These are phyloP conservation scores for Ogataea nakhonphanomensis DNA, from an alignment of 805 yeast species.

Conservation along the genomic window DNA sequence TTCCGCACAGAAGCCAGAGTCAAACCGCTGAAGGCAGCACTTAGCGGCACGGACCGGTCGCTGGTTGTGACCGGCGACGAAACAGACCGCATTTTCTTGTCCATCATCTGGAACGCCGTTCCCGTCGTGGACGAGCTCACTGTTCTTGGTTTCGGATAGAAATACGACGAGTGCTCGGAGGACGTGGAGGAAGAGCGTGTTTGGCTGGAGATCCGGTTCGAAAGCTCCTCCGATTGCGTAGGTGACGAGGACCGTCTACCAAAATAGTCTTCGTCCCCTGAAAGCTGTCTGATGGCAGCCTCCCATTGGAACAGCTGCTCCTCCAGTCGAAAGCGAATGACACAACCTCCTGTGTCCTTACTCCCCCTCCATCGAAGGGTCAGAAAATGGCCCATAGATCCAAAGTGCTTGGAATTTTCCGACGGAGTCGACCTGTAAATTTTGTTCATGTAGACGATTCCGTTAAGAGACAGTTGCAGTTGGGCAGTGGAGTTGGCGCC, in stretches of 20 bases:
- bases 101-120: slow-evolving; percentile 26
- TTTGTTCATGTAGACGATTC: slow-evolving; percentile 30
- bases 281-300: slow-evolving; percentile 51
- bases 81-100: slow-evolving; percentile 32
- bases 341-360: slow-evolving; percentile 81
- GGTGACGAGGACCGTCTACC: slow-evolving; percentile 9
- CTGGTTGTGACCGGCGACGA: slow-evolving; percentile 29
- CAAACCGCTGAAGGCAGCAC: slow-evolving; percentile 1
- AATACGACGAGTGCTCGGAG: slow-evolving; percentile 18
- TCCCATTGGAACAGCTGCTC: slow-evolving; percentile 86
- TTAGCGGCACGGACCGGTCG: slow-evolving; percentile 5
- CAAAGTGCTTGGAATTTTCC: slow-evolving; percentile 31
- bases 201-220: slow-evolving; percentile 18
- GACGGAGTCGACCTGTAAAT: slow-evolving; percentile 27
- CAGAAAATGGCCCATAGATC: slow-evolving; percentile 50
- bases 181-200: slow-evolving; percentile 27
- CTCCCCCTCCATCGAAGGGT: slow-evolving; percentile 81
- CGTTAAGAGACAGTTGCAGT: slow-evolving; percentile 27
- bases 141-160: slow-evolving; percentile 27
- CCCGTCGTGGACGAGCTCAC: slow-evolving; percentile 25
- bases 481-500: slow-evolving; percentile 35
- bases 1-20: slow-evolving; percentile 7
- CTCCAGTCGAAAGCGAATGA: slow-evolving; percentile 77
- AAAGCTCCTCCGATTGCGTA: slow-evolving; percentile 11
- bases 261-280: slow-evolving; percentile 25